A percentile compares a stretch with the other conserved stretches of the same genome.
Conservation (phyloP, 495 filamentous ascomycete species). For the Podospora bellae-mahoneyi region DNA sequence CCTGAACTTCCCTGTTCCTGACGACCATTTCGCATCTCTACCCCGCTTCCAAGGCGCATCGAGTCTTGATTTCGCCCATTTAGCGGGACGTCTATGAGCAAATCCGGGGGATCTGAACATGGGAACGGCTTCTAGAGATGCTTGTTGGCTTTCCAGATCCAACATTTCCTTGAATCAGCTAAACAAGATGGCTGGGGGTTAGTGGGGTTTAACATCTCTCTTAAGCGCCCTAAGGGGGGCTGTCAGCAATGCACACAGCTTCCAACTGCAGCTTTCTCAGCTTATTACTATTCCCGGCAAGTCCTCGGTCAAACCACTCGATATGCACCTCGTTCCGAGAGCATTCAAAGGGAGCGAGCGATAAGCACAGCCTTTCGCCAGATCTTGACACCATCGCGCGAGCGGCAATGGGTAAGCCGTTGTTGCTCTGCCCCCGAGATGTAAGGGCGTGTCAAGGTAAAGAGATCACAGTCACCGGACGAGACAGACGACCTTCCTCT, state of each 20-base stretch:
- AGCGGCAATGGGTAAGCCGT: not conserved
- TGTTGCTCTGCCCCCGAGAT: not conserved
- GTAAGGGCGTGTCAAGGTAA: not conserved
- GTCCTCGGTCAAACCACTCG: not conserved
- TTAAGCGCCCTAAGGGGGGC: not conserved
- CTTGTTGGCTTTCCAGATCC: not conserved
- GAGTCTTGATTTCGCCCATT: not conserved
- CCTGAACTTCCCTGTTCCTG: slow-evolving; percentile 1
- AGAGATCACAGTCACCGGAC: not conserved
- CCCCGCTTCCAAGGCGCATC: slow-evolving; percentile 10
- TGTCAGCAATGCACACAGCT: not conserved
- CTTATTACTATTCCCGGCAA: not conserved
- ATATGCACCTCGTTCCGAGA: not conserved
- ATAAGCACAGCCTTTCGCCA: not conserved
- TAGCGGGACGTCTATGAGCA: not conserved
- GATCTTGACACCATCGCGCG: not conserved
- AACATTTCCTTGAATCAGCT: not conserved
- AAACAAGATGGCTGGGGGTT: not conserved
- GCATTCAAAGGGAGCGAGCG: not conserved
- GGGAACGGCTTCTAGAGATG: not conserved
- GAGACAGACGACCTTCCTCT: not conserved
- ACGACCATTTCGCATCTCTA: not conserved
- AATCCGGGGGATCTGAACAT: not conserved
- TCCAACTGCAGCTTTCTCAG: not conserved
- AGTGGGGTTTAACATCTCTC: not conserved